Percentiles rank a stretch among this genome's conserved stretches.
These are phyloP conservation scores for Arthroderma uncinatum DNA, from an alignment of 2,329 filamentous ascomycete genomes.

Conservation along the genomic window DNA sequence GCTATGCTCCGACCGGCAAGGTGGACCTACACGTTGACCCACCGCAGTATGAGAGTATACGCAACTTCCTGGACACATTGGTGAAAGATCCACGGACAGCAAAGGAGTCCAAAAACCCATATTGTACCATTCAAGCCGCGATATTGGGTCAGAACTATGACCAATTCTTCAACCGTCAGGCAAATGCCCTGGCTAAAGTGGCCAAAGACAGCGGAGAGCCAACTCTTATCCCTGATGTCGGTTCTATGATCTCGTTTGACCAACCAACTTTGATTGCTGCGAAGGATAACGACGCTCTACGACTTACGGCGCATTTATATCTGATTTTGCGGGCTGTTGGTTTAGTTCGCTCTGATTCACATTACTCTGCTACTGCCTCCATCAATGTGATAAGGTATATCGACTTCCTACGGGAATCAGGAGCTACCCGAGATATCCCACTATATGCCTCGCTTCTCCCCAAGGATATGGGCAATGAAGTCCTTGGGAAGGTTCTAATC, in stretches of 20 bases:
- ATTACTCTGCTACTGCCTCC: conserved; percentile 51
- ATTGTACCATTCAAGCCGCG: conserved; percentile 34
- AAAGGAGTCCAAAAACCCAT: conserved; percentile 34
- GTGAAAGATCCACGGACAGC: conserved; percentile 27
- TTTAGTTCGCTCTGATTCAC: conserved; percentile 38
- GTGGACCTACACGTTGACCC: conserved; percentile 49
- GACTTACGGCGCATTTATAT: conserved; percentile 57
- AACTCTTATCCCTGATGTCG: conserved; percentile 26
- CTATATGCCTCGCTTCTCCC: conserved; percentile 75
- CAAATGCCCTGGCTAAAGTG: conserved; percentile 31
- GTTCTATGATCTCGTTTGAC: conserved; percentile 36
- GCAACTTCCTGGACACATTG: conserved; percentile 29
- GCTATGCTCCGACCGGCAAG: conserved; percentile 45
- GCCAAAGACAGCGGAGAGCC: conserved; percentile 20
- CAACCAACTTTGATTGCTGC: conserved; percentile 37
- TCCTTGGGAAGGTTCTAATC: conserved; percentile 65
- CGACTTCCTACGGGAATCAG: conserved; percentile 60
- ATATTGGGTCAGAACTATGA: conserved; percentile 35
- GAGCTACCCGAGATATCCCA: conserved; percentile 68
- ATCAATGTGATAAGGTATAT: conserved; percentile 67
- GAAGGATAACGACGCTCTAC: conserved; percentile 48
- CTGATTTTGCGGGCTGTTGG: conserved; percentile 54
- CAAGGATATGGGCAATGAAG: conserved; percentile 52
- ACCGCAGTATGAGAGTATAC: conserved; percentile 29
- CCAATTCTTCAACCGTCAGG: conserved; percentile 31